Evolutionary conservation across 345 rosid species (phyloP), one percentile per base, ranked within the genome.

Genomic region (Moringa oleifera): DNA sequence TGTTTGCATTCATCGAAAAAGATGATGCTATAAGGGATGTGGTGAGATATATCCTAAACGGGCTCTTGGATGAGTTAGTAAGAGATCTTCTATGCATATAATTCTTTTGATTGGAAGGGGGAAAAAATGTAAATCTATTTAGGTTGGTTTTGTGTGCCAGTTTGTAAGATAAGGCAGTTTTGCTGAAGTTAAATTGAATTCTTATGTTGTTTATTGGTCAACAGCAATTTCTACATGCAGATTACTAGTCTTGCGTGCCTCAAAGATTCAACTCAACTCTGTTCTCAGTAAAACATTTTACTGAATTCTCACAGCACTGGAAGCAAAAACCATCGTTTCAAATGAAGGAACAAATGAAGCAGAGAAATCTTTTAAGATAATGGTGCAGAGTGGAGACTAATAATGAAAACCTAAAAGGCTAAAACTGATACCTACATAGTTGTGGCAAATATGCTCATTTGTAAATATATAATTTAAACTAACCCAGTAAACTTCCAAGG

Each of bases 21-120:
- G 90, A 88, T 31, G 95, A 90, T 49, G 85, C 85, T 63, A 60
- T 76, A 37, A 83, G 83, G 65, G 96, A 86, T 53, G 82, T 86
- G 61, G 97, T 90, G 81, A 80, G 75, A 79, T 72, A 66, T 57
- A 58, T 94, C 67, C 81, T 88, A 55, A 81, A 56, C 58, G 85
- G 77, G 61, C 85, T 94, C 17, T 64, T 90, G 19, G 92, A 85
- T 6, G 97, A 86, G 72, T 65, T 88, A 41, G 66, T 85, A 51
- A 71, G 67, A 67, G 96, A 88, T 50, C 85, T 93, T 68, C 58
- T 69, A 25, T 73, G 73, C 52, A 68, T 68, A 50, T 73, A 68
- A 63, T 57, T 47, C 23, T 57, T 57, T 13, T 21, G 20, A 25
- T 49, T 23, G 8, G 20, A 8, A 15, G 18, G 55, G 55, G 55